Percentiles rank a stretch among this genome's conserved stretches.
Conservation (phyloP, 1,284 basidiomycete genomes). For the Tylopilus sp. region DNA sequence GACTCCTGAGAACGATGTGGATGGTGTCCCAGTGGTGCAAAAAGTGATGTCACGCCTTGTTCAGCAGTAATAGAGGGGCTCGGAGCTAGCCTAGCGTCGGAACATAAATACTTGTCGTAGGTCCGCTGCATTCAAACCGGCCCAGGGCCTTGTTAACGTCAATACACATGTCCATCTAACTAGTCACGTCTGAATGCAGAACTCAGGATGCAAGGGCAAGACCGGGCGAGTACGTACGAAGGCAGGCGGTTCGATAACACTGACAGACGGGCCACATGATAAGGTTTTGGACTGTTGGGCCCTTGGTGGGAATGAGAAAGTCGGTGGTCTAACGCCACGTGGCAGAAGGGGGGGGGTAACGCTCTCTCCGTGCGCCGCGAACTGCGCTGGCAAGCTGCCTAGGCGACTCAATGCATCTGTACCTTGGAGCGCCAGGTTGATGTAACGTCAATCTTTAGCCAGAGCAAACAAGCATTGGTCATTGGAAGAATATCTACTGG, state of each 20-base stretch:
- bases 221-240: constrained; percentile 13
- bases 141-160: constrained; percentile 3
- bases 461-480: neutral
- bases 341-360: neutral
- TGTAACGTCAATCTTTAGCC: constrained; percentile 5
- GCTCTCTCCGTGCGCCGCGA: neutral
- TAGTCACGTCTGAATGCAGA: neutral
- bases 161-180: neutral
- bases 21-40: neutral
- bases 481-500: neutral
- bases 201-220: constrained; percentile 1
- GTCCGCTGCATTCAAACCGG: too few relatives aligned
- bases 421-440: neutral
- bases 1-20: constrained; percentile 4
- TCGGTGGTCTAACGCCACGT: neutral
- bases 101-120: neutral
- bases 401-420: neutral
- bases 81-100: neutral
- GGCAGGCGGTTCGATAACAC: neutral
- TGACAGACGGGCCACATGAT: neutral
- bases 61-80: neutral
- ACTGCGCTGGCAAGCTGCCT: neutral
- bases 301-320: constrained; percentile 7
- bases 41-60: neutral
- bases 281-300: constrained; percentile 10